These are phyloP conservation scores for Phaseolus coccineus DNA, from an alignment of 331 rosid species.

Conservation along the genomic window DNA sequence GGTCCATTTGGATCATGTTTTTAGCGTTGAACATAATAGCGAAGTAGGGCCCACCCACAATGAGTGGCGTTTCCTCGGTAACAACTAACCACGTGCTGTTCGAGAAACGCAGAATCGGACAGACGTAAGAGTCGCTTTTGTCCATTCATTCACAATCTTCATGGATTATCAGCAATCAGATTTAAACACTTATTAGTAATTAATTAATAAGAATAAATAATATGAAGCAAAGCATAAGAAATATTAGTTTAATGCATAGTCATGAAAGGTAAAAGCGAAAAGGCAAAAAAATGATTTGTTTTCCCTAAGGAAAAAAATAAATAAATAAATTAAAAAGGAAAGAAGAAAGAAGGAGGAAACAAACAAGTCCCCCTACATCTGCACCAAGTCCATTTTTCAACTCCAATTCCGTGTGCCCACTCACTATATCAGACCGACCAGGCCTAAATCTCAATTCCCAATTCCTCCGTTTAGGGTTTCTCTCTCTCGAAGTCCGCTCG, in stretches of 20 bases:
- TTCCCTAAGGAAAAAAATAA: background rate
- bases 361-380: constrained; percentile 45
- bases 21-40: constrained; percentile 46
- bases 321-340: background rate
- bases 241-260: background rate
- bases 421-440: constrained; percentile 50
- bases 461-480: constrained; percentile 47
- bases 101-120: constrained; percentile 49
- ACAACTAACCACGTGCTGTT: constrained; percentile 77
- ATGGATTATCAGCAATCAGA: background rate
- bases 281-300: background rate
- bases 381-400: constrained; percentile 49
- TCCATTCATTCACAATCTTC: constrained; percentile 44
- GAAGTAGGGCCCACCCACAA: constrained; percentile 52
- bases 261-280: constrained; percentile 28
- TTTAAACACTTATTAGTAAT: background rate
- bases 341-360: background rate
- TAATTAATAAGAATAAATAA: background rate
- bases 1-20: constrained; percentile 47
- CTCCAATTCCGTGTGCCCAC: constrained; percentile 50
- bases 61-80: constrained; percentile 41
- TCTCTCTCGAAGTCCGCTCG: background rate
- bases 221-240: background rate
- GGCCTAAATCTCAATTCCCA: constrained; percentile 32
- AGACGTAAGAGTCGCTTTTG: constrained; percentile 55